Conservation (phyloP, 2,329 filamentous ascomycete genomes). For the Beauveria bassiana region DNA sequence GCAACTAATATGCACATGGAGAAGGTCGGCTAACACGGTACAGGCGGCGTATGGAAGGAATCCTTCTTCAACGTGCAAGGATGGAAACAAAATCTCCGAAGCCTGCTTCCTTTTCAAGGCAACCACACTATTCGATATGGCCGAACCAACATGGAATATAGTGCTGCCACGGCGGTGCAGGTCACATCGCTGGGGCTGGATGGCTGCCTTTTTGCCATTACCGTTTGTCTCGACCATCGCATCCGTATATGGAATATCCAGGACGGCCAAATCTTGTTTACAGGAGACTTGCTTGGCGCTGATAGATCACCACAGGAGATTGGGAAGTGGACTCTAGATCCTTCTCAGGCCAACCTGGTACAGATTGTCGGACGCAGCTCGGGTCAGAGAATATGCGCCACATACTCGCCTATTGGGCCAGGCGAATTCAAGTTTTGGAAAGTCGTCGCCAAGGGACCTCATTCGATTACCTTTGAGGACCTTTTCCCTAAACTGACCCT, state of each 20-base stretch:
- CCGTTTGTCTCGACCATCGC: conserved; percentile 81
- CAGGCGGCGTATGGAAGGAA: conserved; percentile 52
- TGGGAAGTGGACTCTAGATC: conserved; percentile 69
- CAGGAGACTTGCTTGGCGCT: conserved; percentile 69
- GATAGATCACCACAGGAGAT: conserved; percentile 58
- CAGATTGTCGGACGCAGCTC: conserved; percentile 55
- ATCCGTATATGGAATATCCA: conserved; percentile 83
- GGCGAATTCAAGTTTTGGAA: conserved; percentile 95
- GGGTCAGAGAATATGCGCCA: conserved; percentile 56
- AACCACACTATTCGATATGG: conserved; percentile 57
- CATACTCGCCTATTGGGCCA: conserved; percentile 79
- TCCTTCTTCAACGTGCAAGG: conserved; percentile 66
- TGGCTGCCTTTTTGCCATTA: conserved; percentile 54
- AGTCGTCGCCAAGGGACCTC: conserved; percentile 56
- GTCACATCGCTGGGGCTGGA: conserved; percentile 43
- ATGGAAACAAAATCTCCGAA: conserved; percentile 60
- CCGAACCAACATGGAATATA: conserved; percentile 57
- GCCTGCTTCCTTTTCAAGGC: conserved; percentile 58
- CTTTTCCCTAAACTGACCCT: conserved; percentile 55
- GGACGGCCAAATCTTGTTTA: conserved; percentile 69
- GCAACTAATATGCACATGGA: background rate
- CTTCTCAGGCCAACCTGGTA: conserved; percentile 69
- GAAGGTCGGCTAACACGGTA: conserved; percentile 13
- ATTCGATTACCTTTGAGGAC: conserved; percentile 60
- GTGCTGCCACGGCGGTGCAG: conserved; percentile 57